Conservation (phyloP, 768 basidiomycete genomes). For the Heimioporus sp. region DNA sequence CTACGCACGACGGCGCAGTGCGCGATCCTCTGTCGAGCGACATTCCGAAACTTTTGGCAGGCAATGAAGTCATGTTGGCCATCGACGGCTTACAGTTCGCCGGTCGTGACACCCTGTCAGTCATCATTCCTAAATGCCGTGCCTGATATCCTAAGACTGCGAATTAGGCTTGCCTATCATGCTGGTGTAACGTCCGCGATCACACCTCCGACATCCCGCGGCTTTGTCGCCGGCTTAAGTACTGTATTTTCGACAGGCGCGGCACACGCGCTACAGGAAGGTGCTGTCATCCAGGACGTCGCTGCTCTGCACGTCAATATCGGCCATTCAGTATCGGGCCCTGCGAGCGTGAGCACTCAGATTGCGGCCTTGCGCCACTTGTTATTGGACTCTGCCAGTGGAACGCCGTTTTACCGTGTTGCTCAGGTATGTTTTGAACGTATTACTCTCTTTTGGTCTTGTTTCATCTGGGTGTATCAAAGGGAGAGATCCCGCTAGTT, state of each 20-base stretch:
- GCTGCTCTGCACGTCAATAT: slow-evolving; percentile 63
- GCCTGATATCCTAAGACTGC: slow-evolving; percentile 1
- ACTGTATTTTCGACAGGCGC: slow-evolving; percentile 57
- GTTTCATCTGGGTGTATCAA: neutral
- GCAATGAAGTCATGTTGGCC: slow-evolving; percentile 50
- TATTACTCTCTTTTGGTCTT: neutral
- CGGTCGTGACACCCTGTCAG: slow-evolving; percentile 56
- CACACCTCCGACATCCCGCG: slow-evolving; percentile 49
- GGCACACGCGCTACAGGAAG: slow-evolving; percentile 50
- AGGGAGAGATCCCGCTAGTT: slow-evolving; percentile 75
- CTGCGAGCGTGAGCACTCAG: slow-evolving; percentile 72
- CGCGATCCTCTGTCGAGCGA: slow-evolving; percentile 37
- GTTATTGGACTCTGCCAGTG: slow-evolving; percentile 38
- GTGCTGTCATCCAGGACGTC: slow-evolving; percentile 59
- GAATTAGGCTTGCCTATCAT: slow-evolving; percentile 61
- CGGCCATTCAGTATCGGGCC: slow-evolving; percentile 38
- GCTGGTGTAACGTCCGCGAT: slow-evolving; percentile 63
- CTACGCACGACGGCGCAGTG: slow-evolving; percentile 59
- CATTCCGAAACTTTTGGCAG: slow-evolving; percentile 36
- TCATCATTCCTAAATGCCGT: slow-evolving; percentile 3
- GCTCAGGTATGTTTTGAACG: slow-evolving; percentile 35
- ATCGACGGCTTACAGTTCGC: slow-evolving; percentile 73
- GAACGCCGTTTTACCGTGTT: slow-evolving; percentile 40
- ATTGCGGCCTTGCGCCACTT: slow-evolving; percentile 70
- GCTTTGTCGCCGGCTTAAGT: slow-evolving; percentile 57